Evolutionary conservation across 345 rosid genomes (phyloP).

Genomic region (Xanthoceras sorbifolium): DNA sequence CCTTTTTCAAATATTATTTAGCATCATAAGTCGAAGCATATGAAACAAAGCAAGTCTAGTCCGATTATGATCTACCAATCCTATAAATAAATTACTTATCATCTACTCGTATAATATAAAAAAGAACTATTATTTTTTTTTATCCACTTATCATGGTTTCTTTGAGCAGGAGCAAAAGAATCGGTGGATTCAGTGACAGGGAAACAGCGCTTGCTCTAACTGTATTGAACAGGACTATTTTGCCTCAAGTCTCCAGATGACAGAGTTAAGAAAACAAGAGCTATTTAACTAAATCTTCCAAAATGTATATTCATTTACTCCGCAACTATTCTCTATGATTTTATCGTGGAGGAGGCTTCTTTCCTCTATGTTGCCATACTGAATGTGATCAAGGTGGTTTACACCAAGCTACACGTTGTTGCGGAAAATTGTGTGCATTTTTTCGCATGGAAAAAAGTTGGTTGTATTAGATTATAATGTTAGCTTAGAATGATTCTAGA

Average conservation of each 20-base stretch:
- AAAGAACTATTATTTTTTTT: background rate
- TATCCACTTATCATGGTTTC: conserved; percentile 6
- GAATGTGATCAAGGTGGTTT: background rate
- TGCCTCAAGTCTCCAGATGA: background rate
- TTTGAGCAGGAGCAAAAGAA: conserved; percentile 61
- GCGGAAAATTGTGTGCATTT: background rate
- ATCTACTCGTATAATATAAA: background rate
- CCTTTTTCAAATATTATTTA: background rate
- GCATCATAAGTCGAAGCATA: background rate
- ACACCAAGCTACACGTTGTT: background rate
- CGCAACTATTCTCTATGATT: background rate
- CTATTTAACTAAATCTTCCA: background rate
- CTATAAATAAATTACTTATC: background rate
- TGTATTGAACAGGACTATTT: background rate
- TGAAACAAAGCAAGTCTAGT: conserved; percentile 1
- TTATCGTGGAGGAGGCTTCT: background rate
- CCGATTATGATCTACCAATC: background rate
- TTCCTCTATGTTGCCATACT: background rate
- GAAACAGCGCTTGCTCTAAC: conserved; percentile 64
- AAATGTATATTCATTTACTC: background rate
- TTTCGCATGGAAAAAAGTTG: background rate
- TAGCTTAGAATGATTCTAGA: background rate
- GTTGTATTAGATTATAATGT: background rate
- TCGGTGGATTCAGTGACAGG: conserved; percentile 74
- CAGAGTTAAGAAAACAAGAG: background rate